Base-by-base conservation (phyloP, 805 yeast species). In the Zygosaccharomyces lentus region DNA sequence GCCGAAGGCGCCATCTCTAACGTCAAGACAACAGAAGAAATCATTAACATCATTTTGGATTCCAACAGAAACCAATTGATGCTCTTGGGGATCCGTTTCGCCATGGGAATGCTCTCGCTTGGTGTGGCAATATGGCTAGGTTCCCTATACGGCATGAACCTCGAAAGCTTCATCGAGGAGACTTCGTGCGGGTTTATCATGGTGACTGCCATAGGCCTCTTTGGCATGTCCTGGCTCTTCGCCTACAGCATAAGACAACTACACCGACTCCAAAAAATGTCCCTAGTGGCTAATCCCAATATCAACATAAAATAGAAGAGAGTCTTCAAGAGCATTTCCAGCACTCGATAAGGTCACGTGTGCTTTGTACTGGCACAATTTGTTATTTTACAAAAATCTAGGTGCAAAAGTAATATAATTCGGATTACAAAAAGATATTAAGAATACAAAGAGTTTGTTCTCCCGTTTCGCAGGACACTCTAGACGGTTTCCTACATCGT, bases 121-220 rank as follows among this genome's bases (percentile, higher is more conserved):
- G 95, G 95, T 2, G 77, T 82, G 12, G 84, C 93, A 1, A 70
- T 95, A 37, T 87, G 86, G 53, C 62, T 87, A 12, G 93, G 96
- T 1, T 84, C 96, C 0, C 70, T 88, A 9, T 93, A 90, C 65
- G 99, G 99, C 29, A 93, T 93, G 99, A 93, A 93, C 66, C 70
- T 93, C 63, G 87, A 85, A 59, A 93, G 91, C 66, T 89, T 86
- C 60, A 82, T 93, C 17, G 99, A 93, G 62, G 96, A 89, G 46
- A 70, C 81, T 1, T 75, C 77, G 45, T 74, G 75, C 52, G 96
- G 96, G 26, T 86, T 88, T 60, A 61, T 64, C 3, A 62, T 80
- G 1, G 75, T 82, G 5, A 63, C 73, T 1, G 50, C 57, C 1
- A 15, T 65, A 2, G 69, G 72, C 0, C 49, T 72, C 1, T 69